These are phyloP conservation scores for Globisporangium radiosum DNA, from an alignment of 352 stramenopile genomes.

Conservation along the genomic window DNA sequence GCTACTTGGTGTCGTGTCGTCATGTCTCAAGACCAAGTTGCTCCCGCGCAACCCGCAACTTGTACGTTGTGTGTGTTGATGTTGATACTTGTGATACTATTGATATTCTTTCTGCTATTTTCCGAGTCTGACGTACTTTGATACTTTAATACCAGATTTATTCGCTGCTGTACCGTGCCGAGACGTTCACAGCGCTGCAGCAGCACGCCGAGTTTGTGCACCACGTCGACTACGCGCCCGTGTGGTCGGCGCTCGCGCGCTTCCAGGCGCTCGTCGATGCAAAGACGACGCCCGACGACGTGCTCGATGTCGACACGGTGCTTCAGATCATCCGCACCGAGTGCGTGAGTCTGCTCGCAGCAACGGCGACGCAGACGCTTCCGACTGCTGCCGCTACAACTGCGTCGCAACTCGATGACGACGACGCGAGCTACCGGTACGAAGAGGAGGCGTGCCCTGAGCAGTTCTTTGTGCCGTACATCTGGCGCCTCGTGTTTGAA, in stretches of 20 bases:
- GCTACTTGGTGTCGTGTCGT: slow-evolving; percentile 55
- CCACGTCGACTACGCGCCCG: slow-evolving; percentile 49
- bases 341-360: slow-evolving; percentile 58
- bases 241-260: slow-evolving; percentile 58
- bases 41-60: slow-evolving; percentile 75
- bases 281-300: slow-evolving; percentile 44
- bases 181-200: slow-evolving; percentile 50
- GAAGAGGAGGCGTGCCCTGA: slow-evolving; percentile 65
- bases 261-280: slow-evolving; percentile 60
- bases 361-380: slow-evolving; percentile 18
- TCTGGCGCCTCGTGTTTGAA: slow-evolving; percentile 71
- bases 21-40: slow-evolving; percentile 55
- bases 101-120: too few relatives aligned
- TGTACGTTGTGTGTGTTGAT: slow-evolving; percentile 19
- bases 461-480: slow-evolving; percentile 75
- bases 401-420: slow-evolving; percentile 18
- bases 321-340: slow-evolving; percentile 61
- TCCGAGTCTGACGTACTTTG: too few relatives aligned
- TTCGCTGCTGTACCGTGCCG: slow-evolving; percentile 64
- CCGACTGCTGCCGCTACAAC: slow-evolving; percentile 1
- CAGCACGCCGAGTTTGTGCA: slow-evolving; percentile 49
- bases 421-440: slow-evolving; percentile 75
- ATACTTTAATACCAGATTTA: slow-evolving; percentile 46
- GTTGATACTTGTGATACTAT: too few relatives aligned
- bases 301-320: slow-evolving; percentile 62